These are phyloP conservation scores for Pholiota adiposa DNA, from an alignment of 1,284 basidiomycete genomes.

Conservation along the genomic window DNA sequence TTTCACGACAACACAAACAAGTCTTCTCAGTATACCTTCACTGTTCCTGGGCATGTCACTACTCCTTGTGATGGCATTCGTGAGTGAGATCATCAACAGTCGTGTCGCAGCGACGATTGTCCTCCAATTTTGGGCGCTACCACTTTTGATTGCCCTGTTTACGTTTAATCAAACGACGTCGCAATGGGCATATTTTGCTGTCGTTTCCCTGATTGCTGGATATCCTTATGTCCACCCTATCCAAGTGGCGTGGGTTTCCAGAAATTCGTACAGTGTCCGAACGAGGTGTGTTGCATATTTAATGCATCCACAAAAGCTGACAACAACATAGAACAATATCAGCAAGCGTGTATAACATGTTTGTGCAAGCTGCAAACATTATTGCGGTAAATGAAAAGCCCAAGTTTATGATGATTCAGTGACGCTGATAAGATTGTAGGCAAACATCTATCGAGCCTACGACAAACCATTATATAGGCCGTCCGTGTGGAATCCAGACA, in stretches of 20 bases:
- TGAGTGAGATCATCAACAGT: conserved; percentile 60
- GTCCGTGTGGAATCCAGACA: not conserved
- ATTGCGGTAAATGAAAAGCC: conserved; percentile 43
- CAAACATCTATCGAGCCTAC: conserved; percentile 50
- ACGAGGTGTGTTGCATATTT: conserved; percentile 37
- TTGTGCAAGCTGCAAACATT: conserved; percentile 59
- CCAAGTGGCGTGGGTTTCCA: conserved; percentile 65
- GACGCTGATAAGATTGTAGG: conserved; percentile 26
- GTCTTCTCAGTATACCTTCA: conserved; percentile 54
- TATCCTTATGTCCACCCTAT: conserved; percentile 51
- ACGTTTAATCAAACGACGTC: conserved; percentile 55
- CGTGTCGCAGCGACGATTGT: conserved; percentile 56
- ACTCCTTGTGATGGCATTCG: conserved; percentile 51
- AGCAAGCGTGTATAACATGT: conserved; percentile 66
- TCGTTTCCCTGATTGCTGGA: conserved; percentile 58
- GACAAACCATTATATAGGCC: conserved; percentile 55
- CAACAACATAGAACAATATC: conserved; percentile 54
- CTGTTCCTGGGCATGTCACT: conserved; percentile 44
- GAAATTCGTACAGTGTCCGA: conserved; percentile 62
- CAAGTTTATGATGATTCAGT: not conserved
- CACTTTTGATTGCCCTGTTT: conserved; percentile 60
- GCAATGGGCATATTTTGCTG: conserved; percentile 63
- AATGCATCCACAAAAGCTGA: conserved; percentile 20
- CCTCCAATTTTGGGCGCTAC: conserved; percentile 66
- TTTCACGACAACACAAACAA: conserved; percentile 55